Evolutionary conservation across 1,284 basidiomycete species (phyloP), one percentile per base, ranked within the genome.

Genomic region (Fistulina hepatica): DNA sequence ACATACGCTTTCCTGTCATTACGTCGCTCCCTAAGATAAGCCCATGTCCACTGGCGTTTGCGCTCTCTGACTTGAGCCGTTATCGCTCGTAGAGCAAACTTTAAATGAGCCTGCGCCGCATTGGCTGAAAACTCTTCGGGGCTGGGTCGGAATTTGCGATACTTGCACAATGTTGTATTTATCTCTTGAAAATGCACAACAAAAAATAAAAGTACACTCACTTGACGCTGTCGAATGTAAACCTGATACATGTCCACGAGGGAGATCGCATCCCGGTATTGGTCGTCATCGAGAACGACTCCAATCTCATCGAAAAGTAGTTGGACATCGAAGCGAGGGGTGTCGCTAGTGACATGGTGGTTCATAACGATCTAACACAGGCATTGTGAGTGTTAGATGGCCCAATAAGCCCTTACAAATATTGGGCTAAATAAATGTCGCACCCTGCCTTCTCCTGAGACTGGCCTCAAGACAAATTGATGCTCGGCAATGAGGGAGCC

Each of bases 161-260:
- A 95, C 77, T 97, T 46, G 4, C 24, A 20, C 31, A 19, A 10
- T n/a, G n/a, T n/a, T n/a, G n/a, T n/a, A n/a, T n/a, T n/a, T n/a
- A n/a, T n/a, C n/a, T n/a, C n/a, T n/a, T n/a, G 12, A 33, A 39
- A n/a, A 20, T 37, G 26, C 42, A 37, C n/a, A n/a, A n/a, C n/a
- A 15, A 40, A 5, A 32, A 34, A 24, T 15, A 11, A 16, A 26
- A 13, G 25, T 7, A 30, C 21, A 34, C 24, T n/a, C 55, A 85
- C 83, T 67, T 91, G 86, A 44, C 85, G 83, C 48, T 89, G 88
- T 38, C 95, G 79, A 33, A 81, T 73, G 61, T 94, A 97, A 47
- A 98, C 86, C 56, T 98, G 94, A 61, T 97, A 97, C 69, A 97
- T 90, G 57, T 99, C 94, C 44, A 93, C 69, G 37, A 98, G 75